These are phyloP conservation scores for Neoboletus brunneissimus DNA, from an alignment of 768 basidiomycete genomes.

Conservation along the genomic window DNA sequence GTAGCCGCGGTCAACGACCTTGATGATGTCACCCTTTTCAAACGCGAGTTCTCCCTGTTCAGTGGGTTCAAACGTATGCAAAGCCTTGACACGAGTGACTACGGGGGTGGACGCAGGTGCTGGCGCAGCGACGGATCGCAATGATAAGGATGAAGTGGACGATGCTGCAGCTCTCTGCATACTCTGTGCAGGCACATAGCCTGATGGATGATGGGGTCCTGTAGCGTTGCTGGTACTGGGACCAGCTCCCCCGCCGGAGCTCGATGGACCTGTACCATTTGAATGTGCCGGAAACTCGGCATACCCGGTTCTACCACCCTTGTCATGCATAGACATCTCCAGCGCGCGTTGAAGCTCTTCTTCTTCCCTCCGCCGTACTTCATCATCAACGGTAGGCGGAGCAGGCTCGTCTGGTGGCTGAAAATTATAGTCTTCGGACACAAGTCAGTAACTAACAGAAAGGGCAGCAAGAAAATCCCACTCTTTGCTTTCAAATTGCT, in stretches of 20 bases:
- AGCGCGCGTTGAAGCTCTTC: slow-evolving; percentile 92
- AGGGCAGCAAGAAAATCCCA: slow-evolving; percentile 31
- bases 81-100: slow-evolving; percentile 80
- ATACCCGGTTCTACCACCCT: slow-evolving; percentile 71
- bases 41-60: slow-evolving; percentile 90
- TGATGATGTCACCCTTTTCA: slow-evolving; percentile 89
- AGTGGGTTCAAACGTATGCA: slow-evolving; percentile 85
- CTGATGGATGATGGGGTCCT: slow-evolving; percentile 45
- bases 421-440: slow-evolving; percentile 64
- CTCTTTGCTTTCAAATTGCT: slow-evolving; percentile 80
- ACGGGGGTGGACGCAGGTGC: slow-evolving; percentile 33
- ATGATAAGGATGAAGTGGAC: slow-evolving; percentile 28
- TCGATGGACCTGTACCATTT: slow-evolving; percentile 37
- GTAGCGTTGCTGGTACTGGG: slow-evolving; percentile 18
- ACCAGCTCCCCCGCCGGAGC: slow-evolving; percentile 18
- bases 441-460: slow-evolving; percentile 10
- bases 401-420: slow-evolving; percentile 57
- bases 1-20: slow-evolving; percentile 90
- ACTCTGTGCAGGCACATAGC: slow-evolving; percentile 59
- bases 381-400: slow-evolving; percentile 73
- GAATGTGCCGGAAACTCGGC: slow-evolving; percentile 41
- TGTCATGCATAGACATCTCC: slow-evolving; percentile 91
- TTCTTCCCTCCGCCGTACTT: slow-evolving; percentile 80
- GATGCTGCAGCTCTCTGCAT: slow-evolving; percentile 35
- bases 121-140: slow-evolving; percentile 16